Evolutionary conservation across 2,329 filamentous ascomycete species (phyloP).

Genomic region (Davidsoniella virescens): DNA sequence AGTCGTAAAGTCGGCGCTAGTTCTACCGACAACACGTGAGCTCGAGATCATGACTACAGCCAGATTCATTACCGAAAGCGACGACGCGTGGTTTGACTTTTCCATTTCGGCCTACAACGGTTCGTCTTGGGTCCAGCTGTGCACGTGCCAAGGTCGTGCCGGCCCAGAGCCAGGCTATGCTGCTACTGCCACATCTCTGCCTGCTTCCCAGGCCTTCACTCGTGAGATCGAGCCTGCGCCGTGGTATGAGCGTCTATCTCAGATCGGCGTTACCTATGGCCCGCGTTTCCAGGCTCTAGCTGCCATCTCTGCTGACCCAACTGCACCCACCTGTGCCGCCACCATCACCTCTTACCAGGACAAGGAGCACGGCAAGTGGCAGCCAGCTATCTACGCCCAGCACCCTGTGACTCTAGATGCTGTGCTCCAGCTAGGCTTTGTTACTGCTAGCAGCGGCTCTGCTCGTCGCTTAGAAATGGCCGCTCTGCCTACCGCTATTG

Average conservation of each 20-base stretch:
- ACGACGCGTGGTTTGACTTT: conserved; percentile 32
- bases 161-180: neutral
- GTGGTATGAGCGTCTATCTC: conserved; percentile 19
- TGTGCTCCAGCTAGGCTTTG: neutral
- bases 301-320: neutral
- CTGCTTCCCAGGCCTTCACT: neutral
- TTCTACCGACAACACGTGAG: conserved; percentile 29
- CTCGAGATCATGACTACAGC: conserved; percentile 34
- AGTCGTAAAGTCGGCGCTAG: conserved; percentile 28
- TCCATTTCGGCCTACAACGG: conserved; percentile 34
- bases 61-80: conserved; percentile 19
- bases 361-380: conserved; percentile 2
- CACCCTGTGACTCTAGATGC: neutral
- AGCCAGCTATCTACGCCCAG: neutral
- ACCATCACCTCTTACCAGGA: neutral
- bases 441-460: neutral
- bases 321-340: neutral
- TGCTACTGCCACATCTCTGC: neutral
- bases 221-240: conserved; percentile 1
- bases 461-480: neutral
- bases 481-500: conserved; percentile 1
- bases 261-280: conserved; percentile 25
- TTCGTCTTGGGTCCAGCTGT: neutral
- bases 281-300: conserved; percentile 22
- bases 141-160: neutral